These are phyloP conservation scores for Gnaphalium uliginosum DNA, from an alignment of 129 eudicot genomes.

Conservation along the genomic window DNA sequence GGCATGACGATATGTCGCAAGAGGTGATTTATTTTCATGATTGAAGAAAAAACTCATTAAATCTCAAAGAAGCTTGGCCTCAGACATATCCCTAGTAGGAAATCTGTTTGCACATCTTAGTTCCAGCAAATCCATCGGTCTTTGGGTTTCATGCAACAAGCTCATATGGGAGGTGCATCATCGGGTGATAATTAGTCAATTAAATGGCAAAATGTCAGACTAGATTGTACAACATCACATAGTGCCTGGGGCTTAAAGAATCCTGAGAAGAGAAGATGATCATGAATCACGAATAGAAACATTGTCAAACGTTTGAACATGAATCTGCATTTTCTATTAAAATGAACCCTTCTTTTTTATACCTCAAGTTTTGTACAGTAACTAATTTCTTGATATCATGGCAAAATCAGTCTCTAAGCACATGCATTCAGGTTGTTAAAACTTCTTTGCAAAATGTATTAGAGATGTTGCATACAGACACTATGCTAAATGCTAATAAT, in stretches of 20 bases:
- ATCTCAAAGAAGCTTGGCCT: neutral
- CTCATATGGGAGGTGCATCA: constrained; percentile 13
- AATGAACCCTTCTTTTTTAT: constrained; percentile 12
- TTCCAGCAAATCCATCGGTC: constrained; percentile 12
- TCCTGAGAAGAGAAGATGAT: constrained; percentile 15
- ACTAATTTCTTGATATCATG: neutral
- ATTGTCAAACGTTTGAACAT: constrained; percentile 10
- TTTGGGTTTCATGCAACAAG: constrained; percentile 11
- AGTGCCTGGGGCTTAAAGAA: constrained; percentile 3
- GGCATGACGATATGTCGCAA: constrained; percentile 95
- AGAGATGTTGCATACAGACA: constrained; percentile 11
- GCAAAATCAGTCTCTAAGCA: constrained; percentile 11
- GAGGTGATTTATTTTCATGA: constrained; percentile 36
- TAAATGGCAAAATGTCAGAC: neutral
- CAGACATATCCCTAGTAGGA: neutral
- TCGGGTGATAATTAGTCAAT: constrained; percentile 12
- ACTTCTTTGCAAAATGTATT: neutral
- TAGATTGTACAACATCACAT: constrained; percentile 1
- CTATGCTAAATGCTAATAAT: neutral
- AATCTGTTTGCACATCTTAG: neutral
- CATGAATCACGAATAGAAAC: constrained; percentile 12
- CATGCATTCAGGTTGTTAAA: neutral
- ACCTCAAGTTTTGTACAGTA: neutral
- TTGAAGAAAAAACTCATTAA: constrained; percentile 10
- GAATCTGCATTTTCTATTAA: constrained; percentile 16